Conservation (phyloP, 2,329 filamentous ascomycete species). For the Zymoseptoria tritici region DNA sequence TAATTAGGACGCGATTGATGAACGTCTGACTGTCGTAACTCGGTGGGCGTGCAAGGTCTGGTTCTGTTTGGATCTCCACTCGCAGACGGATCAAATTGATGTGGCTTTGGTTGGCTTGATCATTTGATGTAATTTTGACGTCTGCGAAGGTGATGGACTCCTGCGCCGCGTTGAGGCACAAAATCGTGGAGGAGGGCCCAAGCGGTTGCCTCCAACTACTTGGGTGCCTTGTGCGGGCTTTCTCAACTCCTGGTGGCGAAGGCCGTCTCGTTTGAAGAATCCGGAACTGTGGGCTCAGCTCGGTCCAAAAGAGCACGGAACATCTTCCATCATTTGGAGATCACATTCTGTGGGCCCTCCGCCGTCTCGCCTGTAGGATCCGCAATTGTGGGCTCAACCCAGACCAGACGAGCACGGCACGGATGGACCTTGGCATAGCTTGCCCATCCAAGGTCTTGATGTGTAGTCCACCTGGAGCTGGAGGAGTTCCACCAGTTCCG, state of each 20-base stretch:
- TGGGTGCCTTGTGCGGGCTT: background rate
- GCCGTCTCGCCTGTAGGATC: background rate
- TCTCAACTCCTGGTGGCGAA: background rate
- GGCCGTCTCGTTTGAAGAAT: background rate
- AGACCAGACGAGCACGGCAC: background rate
- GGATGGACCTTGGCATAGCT: too few species aligned
- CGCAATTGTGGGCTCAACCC: background rate
- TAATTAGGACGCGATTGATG: too few species aligned
- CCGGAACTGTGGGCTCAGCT: background rate
- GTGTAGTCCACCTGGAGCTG: too few species aligned
- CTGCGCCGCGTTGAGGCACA: background rate
- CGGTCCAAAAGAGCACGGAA: background rate
- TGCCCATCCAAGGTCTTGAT: too few species aligned
- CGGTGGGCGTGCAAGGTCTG: background rate
- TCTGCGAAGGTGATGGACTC: background rate
- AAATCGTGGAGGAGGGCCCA: background rate
- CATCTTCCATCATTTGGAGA: background rate
- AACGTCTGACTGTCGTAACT: background rate
- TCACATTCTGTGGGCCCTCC: background rate
- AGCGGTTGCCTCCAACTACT: background rate
- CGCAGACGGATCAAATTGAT: background rate
- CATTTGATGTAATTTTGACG: background rate
- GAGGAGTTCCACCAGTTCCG: too few species aligned
- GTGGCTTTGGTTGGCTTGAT: background rate
- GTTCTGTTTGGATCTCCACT: background rate